These are phyloP conservation scores for Ophiostoma triangulosporum DNA, from an alignment of 2,329 filamentous ascomycete species.

Conservation along the genomic window DNA sequence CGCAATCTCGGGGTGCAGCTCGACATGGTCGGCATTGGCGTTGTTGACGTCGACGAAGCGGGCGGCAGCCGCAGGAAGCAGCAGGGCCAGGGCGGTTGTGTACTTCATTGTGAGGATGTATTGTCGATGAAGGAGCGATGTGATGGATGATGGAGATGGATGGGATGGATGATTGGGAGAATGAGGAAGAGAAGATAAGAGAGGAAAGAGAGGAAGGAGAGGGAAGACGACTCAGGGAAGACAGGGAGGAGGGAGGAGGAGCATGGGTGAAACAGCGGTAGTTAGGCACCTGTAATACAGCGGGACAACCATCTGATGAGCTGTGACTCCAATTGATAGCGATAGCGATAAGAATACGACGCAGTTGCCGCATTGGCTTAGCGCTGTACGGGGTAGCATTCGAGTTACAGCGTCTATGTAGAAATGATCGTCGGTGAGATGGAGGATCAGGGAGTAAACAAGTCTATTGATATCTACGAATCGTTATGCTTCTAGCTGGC, in stretches of 20 bases:
- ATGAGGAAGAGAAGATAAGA: neutral
- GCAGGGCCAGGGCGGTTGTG: conserved; percentile 35
- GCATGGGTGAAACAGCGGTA: conserved; percentile 2
- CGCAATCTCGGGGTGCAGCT: conserved; percentile 29
- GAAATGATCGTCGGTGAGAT: no score
- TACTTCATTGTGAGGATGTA: conserved; percentile 33
- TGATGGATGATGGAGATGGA: neutral
- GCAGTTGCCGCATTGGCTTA: neutral
- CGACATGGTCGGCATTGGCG: conserved; percentile 36
- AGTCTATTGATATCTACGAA: conserved; percentile 20
- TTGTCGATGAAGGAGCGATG: neutral
- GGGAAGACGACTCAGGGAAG: neutral
- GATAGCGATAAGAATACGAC: neutral
- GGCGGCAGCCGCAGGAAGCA: conserved; percentile 40
- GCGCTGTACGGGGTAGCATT: neutral
- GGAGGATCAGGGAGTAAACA: no score
- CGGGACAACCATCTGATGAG: neutral
- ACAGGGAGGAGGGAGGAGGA: conserved; percentile 17
- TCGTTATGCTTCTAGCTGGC: conserved; percentile 49
- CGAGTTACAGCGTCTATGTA: no score
- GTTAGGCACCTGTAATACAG: neutral
- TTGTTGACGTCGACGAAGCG: conserved; percentile 43
- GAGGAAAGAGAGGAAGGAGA: neutral
- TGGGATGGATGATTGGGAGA: neutral
- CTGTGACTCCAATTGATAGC: neutral